Evolutionary conservation across 2,329 filamentous ascomycete genomes (phyloP).

Genomic region (Ophiostoma tasmaniense): DNA sequence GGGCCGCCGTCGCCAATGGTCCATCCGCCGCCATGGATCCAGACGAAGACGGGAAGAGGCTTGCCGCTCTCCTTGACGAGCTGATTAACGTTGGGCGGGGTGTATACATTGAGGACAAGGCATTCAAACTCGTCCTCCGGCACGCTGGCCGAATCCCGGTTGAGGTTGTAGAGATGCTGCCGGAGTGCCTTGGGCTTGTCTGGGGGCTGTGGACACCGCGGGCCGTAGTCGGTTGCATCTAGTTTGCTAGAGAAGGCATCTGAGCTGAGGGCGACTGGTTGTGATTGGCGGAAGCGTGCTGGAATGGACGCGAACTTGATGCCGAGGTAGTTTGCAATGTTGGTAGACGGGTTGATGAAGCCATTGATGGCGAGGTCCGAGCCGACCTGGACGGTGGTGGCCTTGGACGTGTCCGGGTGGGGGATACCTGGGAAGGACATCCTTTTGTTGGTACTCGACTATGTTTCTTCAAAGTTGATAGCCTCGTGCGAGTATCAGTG

Average conservation of each 20-base stretch:
- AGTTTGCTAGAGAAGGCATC: neutral
- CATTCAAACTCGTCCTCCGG: slow-evolving; percentile 12
- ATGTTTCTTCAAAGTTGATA: neutral
- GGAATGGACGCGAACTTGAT: slow-evolving; percentile 13
- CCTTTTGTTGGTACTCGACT: neutral
- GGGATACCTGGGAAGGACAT: neutral
- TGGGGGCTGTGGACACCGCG: slow-evolving; percentile 15
- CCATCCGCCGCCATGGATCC: slow-evolving; percentile 18
- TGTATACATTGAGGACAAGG: slow-evolving; percentile 13
- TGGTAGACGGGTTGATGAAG: slow-evolving; percentile 13
- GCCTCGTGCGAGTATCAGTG: neutral
- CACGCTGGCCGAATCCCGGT: slow-evolving; percentile 8
- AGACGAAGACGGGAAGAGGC: slow-evolving; percentile 13
- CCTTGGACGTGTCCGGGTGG: neutral
- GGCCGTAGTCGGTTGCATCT: slow-evolving; percentile 14
- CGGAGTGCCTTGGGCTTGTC: slow-evolving; percentile 13
- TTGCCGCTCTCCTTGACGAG: neutral
- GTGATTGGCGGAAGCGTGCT: slow-evolving; percentile 14
- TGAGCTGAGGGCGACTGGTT: neutral
- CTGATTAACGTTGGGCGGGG: neutral
- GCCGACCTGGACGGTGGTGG: neutral
- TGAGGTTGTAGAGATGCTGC: slow-evolving; percentile 11
- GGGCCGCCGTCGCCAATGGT: slow-evolving; percentile 13
- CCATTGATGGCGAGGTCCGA: slow-evolving; percentile 5
- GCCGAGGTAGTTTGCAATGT: slow-evolving; percentile 17